Evolutionary conservation across 1,284 basidiomycete species (phyloP), one percentile per base, ranked within the genome.

Genomic region (Spongispora temasekensis): DNA sequence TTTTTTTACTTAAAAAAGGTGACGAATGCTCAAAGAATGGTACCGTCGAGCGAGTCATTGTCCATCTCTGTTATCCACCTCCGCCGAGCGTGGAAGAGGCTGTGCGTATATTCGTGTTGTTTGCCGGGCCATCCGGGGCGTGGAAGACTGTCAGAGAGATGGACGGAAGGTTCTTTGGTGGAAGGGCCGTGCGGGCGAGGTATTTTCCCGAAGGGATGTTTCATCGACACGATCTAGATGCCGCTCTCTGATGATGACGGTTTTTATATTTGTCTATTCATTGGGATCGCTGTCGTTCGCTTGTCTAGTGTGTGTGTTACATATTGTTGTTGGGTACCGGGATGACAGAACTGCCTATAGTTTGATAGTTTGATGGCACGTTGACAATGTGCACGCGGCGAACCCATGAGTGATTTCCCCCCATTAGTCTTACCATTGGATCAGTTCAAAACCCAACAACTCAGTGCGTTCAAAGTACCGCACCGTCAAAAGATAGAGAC

Each of bases 111-210:
- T 96, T 95, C 72, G 89, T 95, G 8, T 78, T 90, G 53, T 97
- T 95, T 68, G 86, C 86, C 1, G 95, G 95, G 1, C 90, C 94
- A 10, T 95, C 86, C 0, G 96, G 94, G 9, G 96, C 95, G 3
- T 98, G 94, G 93, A 94, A 94, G 74, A 95, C 94, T 0, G 91
- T 95, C 2, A 86, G 91, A 53, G 93, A 95, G 71, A 83, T 98
- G 61, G 94, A 97, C 69, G 95, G 94, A 15, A 81, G 95, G 52
- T 96, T 86, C 71, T 97, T 98, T 71, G 94, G 91, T 12, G 96
- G 96, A 1, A 81, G 90, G 63, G 84, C 84, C 15, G 92, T 97
- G 32, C 83, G 88, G 46, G 94, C 92, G 42, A 81, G 88, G 65
- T 97, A 96, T 74, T 96, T 91, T 71, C 81, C 91, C 3, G 93